Percentiles rank a stretch among this genome's conserved stretches.
Evolutionary conservation across 805 yeast genomes (phyloP).

Genomic region (Cyberlindnera mrakii): DNA sequence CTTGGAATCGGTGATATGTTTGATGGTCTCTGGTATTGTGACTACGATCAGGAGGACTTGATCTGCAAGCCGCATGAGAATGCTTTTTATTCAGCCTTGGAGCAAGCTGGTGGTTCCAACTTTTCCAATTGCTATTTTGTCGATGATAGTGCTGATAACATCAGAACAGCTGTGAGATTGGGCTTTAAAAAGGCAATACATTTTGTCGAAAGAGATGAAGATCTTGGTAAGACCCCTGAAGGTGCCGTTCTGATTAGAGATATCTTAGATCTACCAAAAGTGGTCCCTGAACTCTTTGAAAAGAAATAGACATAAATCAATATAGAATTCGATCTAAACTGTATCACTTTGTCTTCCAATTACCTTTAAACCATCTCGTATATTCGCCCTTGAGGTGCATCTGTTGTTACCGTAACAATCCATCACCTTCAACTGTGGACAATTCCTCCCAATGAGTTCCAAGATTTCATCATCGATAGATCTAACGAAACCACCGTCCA

Average conservation of each 20-base stretch:
- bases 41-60: conserved; percentile 59
- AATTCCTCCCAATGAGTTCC: conserved; percentile 48
- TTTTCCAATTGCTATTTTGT: conserved; percentile 59
- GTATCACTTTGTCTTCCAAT: conserved; percentile 74
- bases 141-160: conserved; percentile 82
- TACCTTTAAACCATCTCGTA: conserved; percentile 49
- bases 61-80: conserved; percentile 84
- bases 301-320: neutral
- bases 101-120: conserved; percentile 51
- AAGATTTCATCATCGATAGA: conserved; percentile 65
- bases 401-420: conserved; percentile 80
- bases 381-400: conserved; percentile 49
- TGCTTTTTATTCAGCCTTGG: conserved; percentile 60
- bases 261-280: conserved; percentile 42
- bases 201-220: conserved; percentile 65
- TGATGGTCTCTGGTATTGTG: conserved; percentile 92
- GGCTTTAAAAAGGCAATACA: conserved; percentile 74
- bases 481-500: conserved; percentile 79
- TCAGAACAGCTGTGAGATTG: conserved; percentile 60
- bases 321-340: conserved; percentile 5
- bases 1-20: conserved; percentile 89
- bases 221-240: conserved; percentile 30
- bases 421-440: conserved; percentile 56
- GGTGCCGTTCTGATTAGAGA: conserved; percentile 51
- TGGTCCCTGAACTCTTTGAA: conserved; percentile 20